phyloP scores from a whole-genome alignment of 1,139 yeast genomes.

The Zygoascus sp. region DNA sequence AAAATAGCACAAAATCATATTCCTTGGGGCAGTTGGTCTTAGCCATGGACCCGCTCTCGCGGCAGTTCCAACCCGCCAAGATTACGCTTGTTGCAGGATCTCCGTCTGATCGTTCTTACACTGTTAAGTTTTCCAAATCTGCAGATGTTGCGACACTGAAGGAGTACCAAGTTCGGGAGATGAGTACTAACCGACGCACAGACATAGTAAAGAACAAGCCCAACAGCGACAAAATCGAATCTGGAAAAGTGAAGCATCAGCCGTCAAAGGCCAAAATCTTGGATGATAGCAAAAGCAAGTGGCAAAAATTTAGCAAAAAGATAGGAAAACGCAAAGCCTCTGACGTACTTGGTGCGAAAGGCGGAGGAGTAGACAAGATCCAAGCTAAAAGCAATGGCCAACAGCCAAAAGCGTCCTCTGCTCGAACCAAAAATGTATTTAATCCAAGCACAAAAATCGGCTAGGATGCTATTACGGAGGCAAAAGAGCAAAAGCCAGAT shows the following conservation, averaged over 20 bases:
- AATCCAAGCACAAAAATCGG: conserved; percentile 4
- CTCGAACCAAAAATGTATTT: not conserved
- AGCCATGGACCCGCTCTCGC: conserved; percentile 24
- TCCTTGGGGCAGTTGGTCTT: conserved; percentile 8
- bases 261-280: conserved; percentile 25
- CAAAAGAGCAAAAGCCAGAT: no score
- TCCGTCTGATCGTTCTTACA: conserved; percentile 26
- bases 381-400: not conserved
- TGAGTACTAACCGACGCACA: conserved; percentile 9
- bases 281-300: conserved; percentile 30
- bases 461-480: no score
- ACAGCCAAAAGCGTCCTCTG: not conserved
- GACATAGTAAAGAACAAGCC: conserved; percentile 1
- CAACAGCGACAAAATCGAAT: not conserved
- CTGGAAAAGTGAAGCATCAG: conserved; percentile 10
- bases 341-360: not conserved
- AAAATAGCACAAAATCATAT: no score
- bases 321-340: conserved; percentile 20
- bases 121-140: conserved; percentile 28
- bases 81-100: conserved; percentile 33
- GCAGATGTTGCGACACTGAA: conserved; percentile 29
- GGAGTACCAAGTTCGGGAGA: conserved; percentile 20
- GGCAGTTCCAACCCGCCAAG: conserved; percentile 29
- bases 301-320: conserved; percentile 35
- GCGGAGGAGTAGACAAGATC: not conserved